Evolutionary conservation across 2,329 filamentous ascomycete genomes (phyloP), one percentile per base, ranked within the genome.

Genomic region (Hansfordia pulvinata): DNA sequence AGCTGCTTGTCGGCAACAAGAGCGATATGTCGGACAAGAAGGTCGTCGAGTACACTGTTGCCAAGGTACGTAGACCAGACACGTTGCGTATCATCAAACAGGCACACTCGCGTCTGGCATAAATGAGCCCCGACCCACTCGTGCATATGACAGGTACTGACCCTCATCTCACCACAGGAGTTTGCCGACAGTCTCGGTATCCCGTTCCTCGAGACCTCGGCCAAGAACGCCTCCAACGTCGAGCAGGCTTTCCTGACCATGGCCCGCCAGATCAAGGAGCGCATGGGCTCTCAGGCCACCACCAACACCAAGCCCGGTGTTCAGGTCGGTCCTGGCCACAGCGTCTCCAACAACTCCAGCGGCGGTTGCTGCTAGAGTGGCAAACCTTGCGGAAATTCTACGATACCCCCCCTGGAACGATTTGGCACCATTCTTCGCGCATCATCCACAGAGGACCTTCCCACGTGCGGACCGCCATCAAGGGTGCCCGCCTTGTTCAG

Each of bases 21-120:
- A 93, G 85, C 62, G 90, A 98, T 81, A 96, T 98, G 85, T 76
- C 88, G 33, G 90, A 98, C 64, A 98, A 98, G 81, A 98, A 96
- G 70, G 90, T 96, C 20, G 90, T 98, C 36, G 90, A 98, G 60
- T 98, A 98, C 73, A 93, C 85, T 38, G 90, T 96, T 43, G 90
- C 90, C 44, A 98, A 98, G 83, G 90, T 94, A 65, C 34, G 69
- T 28, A 12, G n/a, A 27, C 28, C 29, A 23, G 16, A n/a, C n/a
- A n/a, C n/a, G n/a, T n/a, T n/a, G n/a, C n/a, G n/a, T n/a, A n/a
- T 22, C 23, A 15, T 20, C 19, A n/a, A 20, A 15, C 9, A 27
- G n/a, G 19, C 4, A 10, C 10, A 14, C 10, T 9, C 19, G 20
- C n/a, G n/a, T n/a, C n/a, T n/a, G n/a, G n/a, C n/a, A n/a, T n/a